Conservation (phyloP, 495 filamentous ascomycete genomes). For the Bombardia bombarda region DNA sequence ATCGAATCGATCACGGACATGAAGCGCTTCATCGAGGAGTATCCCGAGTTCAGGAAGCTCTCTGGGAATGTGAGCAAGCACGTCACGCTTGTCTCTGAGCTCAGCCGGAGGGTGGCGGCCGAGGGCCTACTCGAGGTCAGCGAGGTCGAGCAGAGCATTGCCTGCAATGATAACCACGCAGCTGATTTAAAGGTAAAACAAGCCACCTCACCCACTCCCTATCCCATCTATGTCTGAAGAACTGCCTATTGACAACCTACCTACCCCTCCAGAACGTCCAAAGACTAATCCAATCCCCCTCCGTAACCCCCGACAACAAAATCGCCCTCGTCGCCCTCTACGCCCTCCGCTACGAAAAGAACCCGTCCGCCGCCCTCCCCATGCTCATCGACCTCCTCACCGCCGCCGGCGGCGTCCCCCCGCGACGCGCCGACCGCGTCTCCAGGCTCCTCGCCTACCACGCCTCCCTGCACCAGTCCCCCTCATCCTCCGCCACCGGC, state of each 20-base stretch:
- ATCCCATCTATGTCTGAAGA: neutral
- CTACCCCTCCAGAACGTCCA: slow-evolving; percentile 67
- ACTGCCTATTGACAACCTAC: neutral
- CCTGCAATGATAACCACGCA: slow-evolving; percentile 91
- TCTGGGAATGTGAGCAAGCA: slow-evolving; percentile 98
- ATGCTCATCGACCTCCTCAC: slow-evolving; percentile 78
- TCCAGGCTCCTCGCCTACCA: slow-evolving; percentile 75
- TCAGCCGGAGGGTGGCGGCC: slow-evolving; percentile 75
- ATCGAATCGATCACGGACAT: slow-evolving; percentile 96
- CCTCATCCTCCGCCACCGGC: slow-evolving; percentile 49
- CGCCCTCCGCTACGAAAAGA: slow-evolving; percentile 81
- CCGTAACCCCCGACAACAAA: slow-evolving; percentile 70
- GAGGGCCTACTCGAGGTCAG: slow-evolving; percentile 87
- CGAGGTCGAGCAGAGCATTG: slow-evolving; percentile 92
- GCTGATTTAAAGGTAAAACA: slow-evolving; percentile 68
- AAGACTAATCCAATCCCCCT: slow-evolving; percentile 66
- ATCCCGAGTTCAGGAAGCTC: slow-evolving; percentile 92
- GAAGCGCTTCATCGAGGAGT: slow-evolving; percentile 99
- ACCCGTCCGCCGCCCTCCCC: slow-evolving; percentile 69
- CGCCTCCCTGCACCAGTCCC: slow-evolving; percentile 66
- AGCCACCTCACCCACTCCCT: neutral
- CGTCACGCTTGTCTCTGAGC: slow-evolving; percentile 88
- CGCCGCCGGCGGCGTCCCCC: slow-evolving; percentile 64
- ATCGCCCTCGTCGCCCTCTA: slow-evolving; percentile 85
- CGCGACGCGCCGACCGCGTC: slow-evolving; percentile 65